Conservation (phyloP, 1,139 yeast genomes). For the Dujonia santamariae region DNA sequence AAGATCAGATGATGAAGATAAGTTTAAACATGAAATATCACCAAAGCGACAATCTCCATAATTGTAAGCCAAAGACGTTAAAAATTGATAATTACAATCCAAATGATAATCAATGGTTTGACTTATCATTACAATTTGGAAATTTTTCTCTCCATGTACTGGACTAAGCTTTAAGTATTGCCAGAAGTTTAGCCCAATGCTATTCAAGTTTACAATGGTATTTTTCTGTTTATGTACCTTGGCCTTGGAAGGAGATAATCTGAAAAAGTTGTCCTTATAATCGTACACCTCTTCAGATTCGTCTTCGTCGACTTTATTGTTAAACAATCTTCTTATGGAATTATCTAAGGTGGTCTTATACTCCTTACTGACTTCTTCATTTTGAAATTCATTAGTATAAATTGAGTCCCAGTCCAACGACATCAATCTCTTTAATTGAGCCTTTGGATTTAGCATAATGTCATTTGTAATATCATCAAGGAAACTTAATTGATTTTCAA, state of each 20-base stretch:
- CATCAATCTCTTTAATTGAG: constrained; percentile 24
- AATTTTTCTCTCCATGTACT: constrained; percentile 43
- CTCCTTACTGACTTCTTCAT: constrained; percentile 19
- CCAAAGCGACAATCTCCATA: constrained; percentile 54
- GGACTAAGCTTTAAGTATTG: constrained; percentile 56
- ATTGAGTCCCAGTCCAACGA: constrained; percentile 38
- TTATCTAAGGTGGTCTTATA: constrained; percentile 21
- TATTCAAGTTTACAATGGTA: constrained; percentile 32
- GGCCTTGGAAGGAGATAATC: constrained; percentile 23
- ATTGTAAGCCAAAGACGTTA: constrained; percentile 36
- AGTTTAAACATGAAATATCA: constrained; percentile 28
- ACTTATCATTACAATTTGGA: constrained; percentile 50
- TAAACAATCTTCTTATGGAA: constrained; percentile 6
- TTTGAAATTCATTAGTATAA: constrained; percentile 13
- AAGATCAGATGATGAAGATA: constrained; percentile 31
- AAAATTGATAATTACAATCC: constrained; percentile 25
- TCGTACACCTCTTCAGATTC: constrained; percentile 12
- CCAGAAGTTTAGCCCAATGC: constrained; percentile 49
- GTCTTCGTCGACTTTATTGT: constrained; percentile 8
- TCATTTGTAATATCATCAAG: constrained; percentile 38
- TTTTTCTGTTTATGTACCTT: constrained; percentile 27
- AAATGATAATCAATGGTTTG: constrained; percentile 15
- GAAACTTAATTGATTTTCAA: constrained; percentile 34
- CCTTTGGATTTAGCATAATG: constrained; percentile 26
- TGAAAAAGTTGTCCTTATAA: constrained; percentile 20